These are phyloP conservation scores for Cyclaneusma minus DNA, from an alignment of 2,329 filamentous ascomycete genomes.

Conservation along the genomic window DNA sequence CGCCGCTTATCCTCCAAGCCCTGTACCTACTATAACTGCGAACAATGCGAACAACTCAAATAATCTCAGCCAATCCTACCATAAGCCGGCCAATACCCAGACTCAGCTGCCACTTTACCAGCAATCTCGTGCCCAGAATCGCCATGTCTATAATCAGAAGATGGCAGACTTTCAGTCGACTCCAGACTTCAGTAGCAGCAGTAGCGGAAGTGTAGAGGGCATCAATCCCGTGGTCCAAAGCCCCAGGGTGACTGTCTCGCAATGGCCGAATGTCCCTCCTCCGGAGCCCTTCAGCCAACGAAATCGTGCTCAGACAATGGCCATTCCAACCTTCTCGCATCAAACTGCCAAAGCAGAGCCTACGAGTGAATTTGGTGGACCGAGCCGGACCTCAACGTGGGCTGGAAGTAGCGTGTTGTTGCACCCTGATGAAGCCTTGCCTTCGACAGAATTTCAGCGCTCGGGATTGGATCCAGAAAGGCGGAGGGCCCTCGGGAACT, in stretches of 20 bases:
- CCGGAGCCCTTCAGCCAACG: too few species aligned
- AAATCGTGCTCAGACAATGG: background rate
- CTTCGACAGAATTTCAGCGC: constrained; percentile 3
- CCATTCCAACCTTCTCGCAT: background rate
- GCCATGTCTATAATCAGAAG: constrained; percentile 6
- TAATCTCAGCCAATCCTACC: too few species aligned
- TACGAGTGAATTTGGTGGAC: too few species aligned
- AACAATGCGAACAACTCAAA: too few species aligned
- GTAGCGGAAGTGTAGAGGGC: constrained; percentile 16
- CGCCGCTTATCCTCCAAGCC: constrained; percentile 15
- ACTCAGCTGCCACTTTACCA: too few species aligned
- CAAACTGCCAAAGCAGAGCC: constrained; percentile 5
- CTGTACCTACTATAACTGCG: constrained; percentile 12
- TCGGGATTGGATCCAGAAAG: constrained; percentile 15
- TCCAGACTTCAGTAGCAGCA: constrained; percentile 18
- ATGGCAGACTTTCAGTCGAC: constrained; percentile 13
- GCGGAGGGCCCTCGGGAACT: constrained; percentile 9
- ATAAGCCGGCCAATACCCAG: too few species aligned
- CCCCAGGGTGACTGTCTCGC: constrained; percentile 1
- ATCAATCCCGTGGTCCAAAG: constrained; percentile 11
- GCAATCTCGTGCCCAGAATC: constrained; percentile 5
- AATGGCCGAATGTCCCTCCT: background rate
- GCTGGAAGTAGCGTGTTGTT: background rate
- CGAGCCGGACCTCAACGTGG: background rate
- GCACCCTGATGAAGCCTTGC: background rate